Percentiles rank a stretch among this genome's conserved stretches.
These are phyloP conservation scores for Pyrus betulifolia DNA, from an alignment of 306 rosid species.

Conservation along the genomic window DNA sequence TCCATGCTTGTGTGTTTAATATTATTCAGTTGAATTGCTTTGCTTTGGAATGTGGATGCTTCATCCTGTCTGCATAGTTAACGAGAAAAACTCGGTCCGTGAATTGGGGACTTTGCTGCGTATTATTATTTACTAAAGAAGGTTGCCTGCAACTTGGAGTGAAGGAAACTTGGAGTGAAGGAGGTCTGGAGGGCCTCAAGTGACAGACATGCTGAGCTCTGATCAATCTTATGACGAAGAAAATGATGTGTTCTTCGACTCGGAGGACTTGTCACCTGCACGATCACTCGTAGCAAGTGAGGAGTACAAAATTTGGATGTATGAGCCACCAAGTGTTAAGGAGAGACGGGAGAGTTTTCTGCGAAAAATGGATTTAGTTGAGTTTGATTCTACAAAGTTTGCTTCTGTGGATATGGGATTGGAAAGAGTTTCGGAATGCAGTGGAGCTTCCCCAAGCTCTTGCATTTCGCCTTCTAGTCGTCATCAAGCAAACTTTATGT, in stretches of 20 bases:
- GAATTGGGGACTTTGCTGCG: conserved; percentile 29
- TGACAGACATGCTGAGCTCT: conserved; percentile 68
- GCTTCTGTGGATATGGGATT: conserved; percentile 23
- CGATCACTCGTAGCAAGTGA: conserved; percentile 25
- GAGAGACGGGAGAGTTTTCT: conserved; percentile 60
- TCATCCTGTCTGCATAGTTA: conserved; percentile 17
- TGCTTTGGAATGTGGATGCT: conserved; percentile 1
- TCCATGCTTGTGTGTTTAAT: conserved; percentile 20
- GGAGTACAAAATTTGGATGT: conserved; percentile 59
- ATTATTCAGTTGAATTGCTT: conserved; percentile 20
- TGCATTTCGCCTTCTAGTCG: neutral
- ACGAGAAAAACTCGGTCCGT: conserved; percentile 41
- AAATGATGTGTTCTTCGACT: conserved; percentile 66
- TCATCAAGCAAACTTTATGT: conserved; percentile 5
- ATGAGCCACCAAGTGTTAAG: conserved; percentile 67
- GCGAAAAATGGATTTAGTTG: conserved; percentile 43
- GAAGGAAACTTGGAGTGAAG: neutral
- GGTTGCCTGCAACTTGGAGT: conserved; percentile 1
- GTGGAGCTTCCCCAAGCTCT: conserved; percentile 37
- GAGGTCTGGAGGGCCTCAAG: conserved; percentile 13
- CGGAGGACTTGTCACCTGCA: conserved; percentile 51
- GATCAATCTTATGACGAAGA: conserved; percentile 24
- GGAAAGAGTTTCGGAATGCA: conserved; percentile 38
- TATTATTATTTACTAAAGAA: conserved; percentile 7
- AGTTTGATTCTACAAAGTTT: neutral